A percentile compares a stretch with the other conserved stretches of the same genome.
Conservation (phyloP, 2,329 filamentous ascomycete genomes). For the Myriosclerotinia curreyana region DNA sequence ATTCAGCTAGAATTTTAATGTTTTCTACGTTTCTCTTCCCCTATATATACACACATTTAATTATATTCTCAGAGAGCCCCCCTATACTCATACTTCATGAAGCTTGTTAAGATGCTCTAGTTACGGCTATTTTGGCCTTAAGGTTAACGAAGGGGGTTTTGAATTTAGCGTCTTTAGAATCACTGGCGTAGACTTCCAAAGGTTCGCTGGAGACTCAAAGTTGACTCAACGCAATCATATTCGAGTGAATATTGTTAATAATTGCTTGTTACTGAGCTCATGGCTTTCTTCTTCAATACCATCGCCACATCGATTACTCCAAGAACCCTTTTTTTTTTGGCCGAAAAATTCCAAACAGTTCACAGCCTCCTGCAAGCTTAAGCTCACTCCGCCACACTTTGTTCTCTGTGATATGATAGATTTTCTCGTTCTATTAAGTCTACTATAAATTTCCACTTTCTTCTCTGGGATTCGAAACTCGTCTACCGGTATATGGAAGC, state of each 20-base stretch:
- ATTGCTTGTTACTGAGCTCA: background rate
- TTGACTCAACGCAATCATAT: background rate
- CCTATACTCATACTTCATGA: background rate
- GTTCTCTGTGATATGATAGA: background rate
- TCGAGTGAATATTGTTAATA: background rate
- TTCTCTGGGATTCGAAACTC: slow-evolving; percentile 10
- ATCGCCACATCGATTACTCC: background rate
- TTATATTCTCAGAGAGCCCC: accelerated
- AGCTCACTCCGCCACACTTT: slow-evolving; percentile 11
- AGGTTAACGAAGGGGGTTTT: slow-evolving; percentile 1
- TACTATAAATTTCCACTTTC: background rate
- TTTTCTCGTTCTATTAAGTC: background rate
- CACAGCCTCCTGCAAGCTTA: slow-evolving; percentile 15
- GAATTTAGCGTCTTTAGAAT: background rate
- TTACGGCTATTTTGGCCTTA: background rate
- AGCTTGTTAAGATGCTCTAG: background rate
- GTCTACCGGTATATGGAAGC: slow-evolving; percentile 19
- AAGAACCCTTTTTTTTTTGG: too few species aligned
- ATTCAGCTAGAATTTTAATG: background rate
- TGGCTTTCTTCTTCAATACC: background rate
- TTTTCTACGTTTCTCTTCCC: background rate
- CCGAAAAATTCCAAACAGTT: background rate
- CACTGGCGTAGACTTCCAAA: background rate
- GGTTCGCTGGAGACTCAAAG: background rate
- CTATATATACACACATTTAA: background rate